Evolutionary conservation across 768 basidiomycete genomes (phyloP), one percentile per base, ranked within the genome.

Genomic region (Nidula microcarpa): DNA sequence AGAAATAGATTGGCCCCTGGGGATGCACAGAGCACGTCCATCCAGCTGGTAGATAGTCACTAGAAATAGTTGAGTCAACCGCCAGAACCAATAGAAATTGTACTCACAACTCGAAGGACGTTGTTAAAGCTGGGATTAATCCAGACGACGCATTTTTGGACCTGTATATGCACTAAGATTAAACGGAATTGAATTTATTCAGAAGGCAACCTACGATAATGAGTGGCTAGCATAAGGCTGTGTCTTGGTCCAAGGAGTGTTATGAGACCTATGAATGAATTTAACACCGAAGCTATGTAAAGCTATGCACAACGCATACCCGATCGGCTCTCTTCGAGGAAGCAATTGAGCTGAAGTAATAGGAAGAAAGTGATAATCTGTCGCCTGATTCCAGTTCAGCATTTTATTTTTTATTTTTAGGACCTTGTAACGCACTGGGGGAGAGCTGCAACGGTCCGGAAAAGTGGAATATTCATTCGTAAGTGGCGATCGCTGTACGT

Each of bases 1-100:
- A 54, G 32, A 51, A 57, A 43, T 57, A 57, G n/a, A 47, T 13
- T 9, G 56, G 18, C 9, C 56, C 56, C 43, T 57, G 56, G 5
- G 56, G 56, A 34, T 54, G 56, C 16, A 54, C 16, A 41, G 34
- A 54, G 14, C 17, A 47, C 3, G 33, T 49, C 56, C 56, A 57
- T 10, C 56, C 56, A 10, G 47, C 34, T 16, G 47, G 45, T n/a
- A 33, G 18, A 2, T n/a, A 4, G 18, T 57, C 53, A 6, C 56
- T 57, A 16, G 18, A 18, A 13, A 16, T 13, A 33, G 8, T 17
- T 44, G 7, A 18, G 18, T 18, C 14, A 23, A 14, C 33, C 7
- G 46, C 11, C 7, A 30, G 11, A 6, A 30, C 11, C 23, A 34
- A 11, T 11, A 39, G 6, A 30, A 43, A 9, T 7, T 18, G n/a